Percentiles rank a stretch among this genome's conserved stretches.
Evolutionary conservation across 2,329 filamentous ascomycete genomes (phyloP).

Genomic region (Fusarium dimerum): DNA sequence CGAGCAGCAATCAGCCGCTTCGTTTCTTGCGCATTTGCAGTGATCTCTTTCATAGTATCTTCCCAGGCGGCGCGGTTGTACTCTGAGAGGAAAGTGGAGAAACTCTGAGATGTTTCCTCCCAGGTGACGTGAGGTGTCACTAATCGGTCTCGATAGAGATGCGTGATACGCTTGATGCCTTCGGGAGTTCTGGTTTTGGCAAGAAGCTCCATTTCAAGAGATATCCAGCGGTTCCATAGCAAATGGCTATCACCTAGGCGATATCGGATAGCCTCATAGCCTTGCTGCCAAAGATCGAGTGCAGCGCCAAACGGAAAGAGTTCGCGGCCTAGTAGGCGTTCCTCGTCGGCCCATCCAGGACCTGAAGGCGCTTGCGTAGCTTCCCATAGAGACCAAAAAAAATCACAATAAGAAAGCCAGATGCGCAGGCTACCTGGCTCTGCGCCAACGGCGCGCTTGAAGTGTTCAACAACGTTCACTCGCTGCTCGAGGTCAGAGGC

Average conservation of each 20-base stretch:
- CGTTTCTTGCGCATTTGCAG: conserved; percentile 61
- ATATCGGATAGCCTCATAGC: conserved; percentile 70
- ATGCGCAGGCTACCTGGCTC: conserved; percentile 74
- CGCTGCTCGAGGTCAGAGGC: conserved; percentile 65
- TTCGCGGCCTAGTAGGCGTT: conserved; percentile 68
- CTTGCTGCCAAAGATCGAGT: conserved; percentile 70
- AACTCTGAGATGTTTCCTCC: conserved; percentile 73
- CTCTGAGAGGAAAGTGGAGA: conserved; percentile 72
- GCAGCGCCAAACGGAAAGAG: conserved; percentile 70
- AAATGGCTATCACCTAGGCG: conserved; percentile 75
- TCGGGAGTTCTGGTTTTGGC: conserved; percentile 54
- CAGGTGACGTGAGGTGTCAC: conserved; percentile 72
- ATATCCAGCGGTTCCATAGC: conserved; percentile 78
- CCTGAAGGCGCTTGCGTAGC: conserved; percentile 59
- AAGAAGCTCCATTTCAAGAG: conserved; percentile 70
- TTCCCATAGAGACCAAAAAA: conserved; percentile 70
- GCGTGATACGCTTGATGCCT: conserved; percentile 64
- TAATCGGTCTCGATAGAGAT: conserved; percentile 70
- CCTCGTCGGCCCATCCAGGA: conserved; percentile 62
- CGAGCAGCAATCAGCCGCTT: conserved; percentile 64
- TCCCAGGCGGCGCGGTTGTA: conserved; percentile 74
- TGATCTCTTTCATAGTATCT: conserved; percentile 68
- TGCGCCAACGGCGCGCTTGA: conserved; percentile 67
- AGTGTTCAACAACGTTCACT: conserved; percentile 70
- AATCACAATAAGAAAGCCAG: conserved; percentile 79